Base-by-base conservation (phyloP, 169 alveolate genomes). In the Toxoplasma gondii region DNA sequence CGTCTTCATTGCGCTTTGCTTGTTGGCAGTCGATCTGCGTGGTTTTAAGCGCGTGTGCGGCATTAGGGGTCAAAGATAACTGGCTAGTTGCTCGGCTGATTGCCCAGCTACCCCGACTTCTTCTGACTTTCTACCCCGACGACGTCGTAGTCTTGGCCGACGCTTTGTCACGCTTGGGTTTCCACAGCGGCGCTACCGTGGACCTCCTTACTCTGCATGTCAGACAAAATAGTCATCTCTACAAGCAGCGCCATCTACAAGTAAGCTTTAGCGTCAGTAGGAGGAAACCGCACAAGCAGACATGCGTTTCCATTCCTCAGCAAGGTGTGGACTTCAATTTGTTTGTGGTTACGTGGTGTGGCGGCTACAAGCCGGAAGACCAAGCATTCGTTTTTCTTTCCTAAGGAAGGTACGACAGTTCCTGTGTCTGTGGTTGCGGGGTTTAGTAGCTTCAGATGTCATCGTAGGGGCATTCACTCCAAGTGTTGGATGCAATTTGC, bases 31-130 rank as follows among this genome's bases (percentile, higher is more conserved):
- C 64, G 12, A 29, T 82, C 90, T 82, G 64, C 36, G 19, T 82
- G 69, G 34, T 82, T 39, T 44, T 82, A 12, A 1, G 90, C 36
- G 90, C 90, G 29, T 82, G 90, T 24, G 90, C 90, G 34, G 90
- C 64, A 12, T 38, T 43, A 2, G 69, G 69, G 1, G 69, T 82
- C 38, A 22, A 49, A 38, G 54, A 43, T 41, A 36, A 82, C 69
- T 7, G 54, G 69, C 64, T 82, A 31, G 24, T 82, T 9, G 54
- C 64, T 31, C 90, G 90, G 38, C 90, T 82, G 19, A 31, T 43
- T 27, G 67, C 29, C 34, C 53, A 39, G 29, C 64, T 82, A 31
- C 90, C 90, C 19, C 53, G 90, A 36, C 90, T 82, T 29, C 38
- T 82, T 4, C 67, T 39, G 1, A 82, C 90, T 39, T 82, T 82